Base-by-base conservation (phyloP, 257 asterid genomes). In the Euphrasia confusa region DNA sequence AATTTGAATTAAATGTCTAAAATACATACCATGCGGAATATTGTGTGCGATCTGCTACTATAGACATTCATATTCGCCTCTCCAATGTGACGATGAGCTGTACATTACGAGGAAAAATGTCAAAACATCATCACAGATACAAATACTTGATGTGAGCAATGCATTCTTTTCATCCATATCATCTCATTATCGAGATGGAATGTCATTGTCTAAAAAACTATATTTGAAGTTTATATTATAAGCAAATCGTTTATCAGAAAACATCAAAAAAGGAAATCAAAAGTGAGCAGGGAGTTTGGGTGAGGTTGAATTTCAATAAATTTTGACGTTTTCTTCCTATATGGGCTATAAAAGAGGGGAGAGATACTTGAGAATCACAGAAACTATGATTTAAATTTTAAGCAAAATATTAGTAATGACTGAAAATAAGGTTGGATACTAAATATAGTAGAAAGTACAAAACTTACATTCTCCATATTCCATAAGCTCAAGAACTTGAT, bases 71-170 rank as follows among this genome's bases (percentile, higher is more conserved):
- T 92, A 78, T 89, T 92, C 26, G 99, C 89, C 83, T 92, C 99
- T 55, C 99, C 99, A 73, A 89, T 83, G 71, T 89, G 99, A 53
- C 99, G 97, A 78, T 86, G 97, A 71, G 91, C 99, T 92, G 84
- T 59, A 72, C 74, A 61, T 28, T 27, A 70, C 35, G 66, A 12
- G 63, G 26, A 49, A 54, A 62, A 42, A 12, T 54, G 58, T 10
- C 49, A 58, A 63, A 53, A 53, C 13, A 70, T 70, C 54, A 47
- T 49, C 17, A 49, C 7, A 50, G 49, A 33, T 40, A 47, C 26
- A 39, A 50, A 48, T 49, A 50, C 40, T 27, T 35, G 66, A 18
- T 13, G 54, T 61, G 60, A 64, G 52, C 52, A 18, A 54, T 15
- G 61, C 32, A 57, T 45, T 35, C 70, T 40, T 57, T 54, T 53